Conservation (phyloP, 345 rosid genomes). For the Hibiscus mutabilis region DNA sequence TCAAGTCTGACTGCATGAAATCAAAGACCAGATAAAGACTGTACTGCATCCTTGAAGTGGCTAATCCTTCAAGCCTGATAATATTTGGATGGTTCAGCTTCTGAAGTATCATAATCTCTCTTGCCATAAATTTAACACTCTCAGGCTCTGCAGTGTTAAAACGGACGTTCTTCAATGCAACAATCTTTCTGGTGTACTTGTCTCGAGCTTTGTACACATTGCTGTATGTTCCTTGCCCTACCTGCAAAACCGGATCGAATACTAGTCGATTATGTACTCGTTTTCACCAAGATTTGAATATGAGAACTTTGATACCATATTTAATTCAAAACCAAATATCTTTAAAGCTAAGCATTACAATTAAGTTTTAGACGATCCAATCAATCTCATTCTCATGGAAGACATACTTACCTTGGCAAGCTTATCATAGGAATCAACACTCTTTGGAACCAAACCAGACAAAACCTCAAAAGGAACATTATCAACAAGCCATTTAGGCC, state of each 20-base stretch:
- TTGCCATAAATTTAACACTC: conserved; percentile 89
- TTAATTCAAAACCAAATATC: not conserved
- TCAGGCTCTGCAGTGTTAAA: conserved; percentile 79
- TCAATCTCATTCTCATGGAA: not conserved
- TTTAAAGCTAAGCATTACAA: not conserved
- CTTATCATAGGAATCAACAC: conserved; percentile 66
- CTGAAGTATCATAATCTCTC: conserved; percentile 69
- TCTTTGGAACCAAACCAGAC: conserved; percentile 46
- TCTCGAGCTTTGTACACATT: conserved; percentile 87
- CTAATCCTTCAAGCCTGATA: conserved; percentile 77
- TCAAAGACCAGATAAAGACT: conserved; percentile 83
- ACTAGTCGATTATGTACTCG: too few species aligned
- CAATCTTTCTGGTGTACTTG: conserved; percentile 57
- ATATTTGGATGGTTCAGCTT: conserved; percentile 75
- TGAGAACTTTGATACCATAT: not conserved
- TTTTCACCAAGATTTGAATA: not conserved
- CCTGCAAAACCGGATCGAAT: conserved; percentile 27
- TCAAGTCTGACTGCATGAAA: conserved; percentile 62
- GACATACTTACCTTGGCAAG: conserved; percentile 44
- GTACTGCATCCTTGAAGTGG: conserved; percentile 86
- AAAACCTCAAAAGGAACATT: conserved; percentile 43
- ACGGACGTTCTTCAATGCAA: conserved; percentile 83
- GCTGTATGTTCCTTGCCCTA: conserved; percentile 92
- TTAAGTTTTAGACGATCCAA: not conserved
- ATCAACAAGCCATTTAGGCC: conserved; percentile 76